Base-by-base conservation (phyloP, 345 rosid species). In the Citrus hindsii region DNA sequence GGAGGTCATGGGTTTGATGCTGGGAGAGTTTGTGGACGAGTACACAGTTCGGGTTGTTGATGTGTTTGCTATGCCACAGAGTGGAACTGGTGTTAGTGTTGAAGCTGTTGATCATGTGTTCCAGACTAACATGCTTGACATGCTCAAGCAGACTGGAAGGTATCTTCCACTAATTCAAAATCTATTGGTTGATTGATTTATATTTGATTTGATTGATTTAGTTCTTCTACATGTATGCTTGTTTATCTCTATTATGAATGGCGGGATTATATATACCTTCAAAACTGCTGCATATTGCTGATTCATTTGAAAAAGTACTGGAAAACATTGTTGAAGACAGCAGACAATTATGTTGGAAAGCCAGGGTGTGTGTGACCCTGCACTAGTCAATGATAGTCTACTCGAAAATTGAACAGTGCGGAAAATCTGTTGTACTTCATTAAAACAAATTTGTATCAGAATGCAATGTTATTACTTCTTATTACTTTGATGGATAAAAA, bases 1-100 rank as follows among this genome's bases (percentile, higher is more conserved):
- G 99, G 98, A 97, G 75, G 99, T 97, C 2, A 97, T 97, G 99
- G 99, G 99, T 30, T 73, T 97, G 95, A 97, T 97, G 99, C 89
- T 94, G 35, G 99, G 99, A 67, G 99, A 97, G 81, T 97, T 97
- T 65, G 99, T 97, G 77, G 99, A 94, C 38, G 98, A 97, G 83
- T 94, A 97, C 86, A 97, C 99, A 0, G 98, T 94, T 18, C 90
- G 98, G 3, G 99, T 97, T 40, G 98, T 97, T 12, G 98, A 97
- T 87, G 99, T 97, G 12, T 97, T 94, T 79, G 99, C 99, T 0
- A 97, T 97, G 99, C 99, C 99, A 6, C 99, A 97, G 82, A 97
- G 99, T 69, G 99, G 98, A 72, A 94, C 99, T 14, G 98, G 98
- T 78, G 99, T 97, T 73, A 97, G 99, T 78, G 98, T 97, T 7